Percentiles rank a stretch among this genome's conserved stretches.
Evolutionary conservation across 371 early-diverging fungal species (phyloP).

Genomic region (Amoeboaphelidium protococcarum): DNA sequence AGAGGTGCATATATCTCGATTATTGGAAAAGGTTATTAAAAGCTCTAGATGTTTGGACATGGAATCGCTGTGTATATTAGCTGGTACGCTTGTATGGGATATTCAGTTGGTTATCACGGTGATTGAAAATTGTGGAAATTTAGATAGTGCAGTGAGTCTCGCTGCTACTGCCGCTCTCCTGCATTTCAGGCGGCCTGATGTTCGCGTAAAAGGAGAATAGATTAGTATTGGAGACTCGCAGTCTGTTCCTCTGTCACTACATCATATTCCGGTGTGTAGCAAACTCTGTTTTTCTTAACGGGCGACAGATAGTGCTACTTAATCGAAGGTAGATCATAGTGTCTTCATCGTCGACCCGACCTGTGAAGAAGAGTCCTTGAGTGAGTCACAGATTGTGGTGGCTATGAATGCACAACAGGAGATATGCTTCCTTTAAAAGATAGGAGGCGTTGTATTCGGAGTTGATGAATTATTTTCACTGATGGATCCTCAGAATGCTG

Average conservation of each 20-base stretch:
- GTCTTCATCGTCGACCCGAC: slow-evolving; percentile 38
- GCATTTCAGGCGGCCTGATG: slow-evolving; percentile 78
- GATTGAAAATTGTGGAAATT: slow-evolving; percentile 73
- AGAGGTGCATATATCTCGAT: too few relatives aligned
- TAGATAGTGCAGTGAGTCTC: slow-evolving; percentile 65
- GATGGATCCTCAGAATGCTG: too few relatives aligned
- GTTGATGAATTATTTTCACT: slow-evolving; percentile 7
- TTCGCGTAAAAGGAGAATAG: slow-evolving; percentile 62
- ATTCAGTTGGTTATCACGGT: slow-evolving; percentile 71
- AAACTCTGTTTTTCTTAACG: slow-evolving; percentile 63
- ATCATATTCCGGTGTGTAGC: slow-evolving; percentile 80
- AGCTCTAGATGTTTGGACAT: slow-evolving; percentile 68
- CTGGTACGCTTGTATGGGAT: slow-evolving; percentile 34
- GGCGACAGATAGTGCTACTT: slow-evolving; percentile 24
- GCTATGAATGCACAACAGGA: slow-evolving; percentile 73
- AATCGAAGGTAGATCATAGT: background rate
- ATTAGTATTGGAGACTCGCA: slow-evolving; percentile 60
- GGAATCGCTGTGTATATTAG: slow-evolving; percentile 83
- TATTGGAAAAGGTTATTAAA: slow-evolving; percentile 62
- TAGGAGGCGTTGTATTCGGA: slow-evolving; percentile 55
- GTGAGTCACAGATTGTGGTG: slow-evolving; percentile 52
- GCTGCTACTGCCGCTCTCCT: slow-evolving; percentile 66
- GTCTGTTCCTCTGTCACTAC: slow-evolving; percentile 71
- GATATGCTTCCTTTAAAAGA: slow-evolving; percentile 61
- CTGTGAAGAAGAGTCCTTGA: slow-evolving; percentile 49